These are phyloP conservation scores for Plasmodium fragile DNA, from an alignment of 169 alveolate species.

Conservation along the genomic window DNA sequence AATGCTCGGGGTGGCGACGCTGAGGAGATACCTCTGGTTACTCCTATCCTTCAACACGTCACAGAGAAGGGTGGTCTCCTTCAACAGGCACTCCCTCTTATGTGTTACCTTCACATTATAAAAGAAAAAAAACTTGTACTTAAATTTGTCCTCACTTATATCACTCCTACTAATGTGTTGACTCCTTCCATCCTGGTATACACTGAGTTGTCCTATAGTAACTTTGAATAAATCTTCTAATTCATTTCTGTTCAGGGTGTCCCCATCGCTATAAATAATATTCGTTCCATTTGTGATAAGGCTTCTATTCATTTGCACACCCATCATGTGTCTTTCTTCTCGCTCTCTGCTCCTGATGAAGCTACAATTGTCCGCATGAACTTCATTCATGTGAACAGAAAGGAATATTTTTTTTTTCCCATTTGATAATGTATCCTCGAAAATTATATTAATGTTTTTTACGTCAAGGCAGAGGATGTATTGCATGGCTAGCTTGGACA, in stretches of 20 bases:
- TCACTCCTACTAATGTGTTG: slow-evolving; percentile 20
- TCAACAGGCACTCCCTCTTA: slow-evolving; percentile 24
- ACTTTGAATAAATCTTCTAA: background rate
- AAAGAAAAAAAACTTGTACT: slow-evolving; percentile 43
- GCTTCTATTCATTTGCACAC: background rate
- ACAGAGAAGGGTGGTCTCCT: background rate
- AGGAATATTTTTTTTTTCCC: slow-evolving; percentile 2
- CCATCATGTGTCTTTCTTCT: background rate
- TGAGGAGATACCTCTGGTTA: background rate
- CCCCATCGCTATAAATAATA: background rate
- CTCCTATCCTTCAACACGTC: background rate
- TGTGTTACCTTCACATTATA: slow-evolving; percentile 51
- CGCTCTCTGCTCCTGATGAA: slow-evolving; percentile 1
- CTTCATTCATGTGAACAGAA: background rate
- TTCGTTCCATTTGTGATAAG: background rate
- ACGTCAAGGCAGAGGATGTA: slow-evolving; percentile 7
- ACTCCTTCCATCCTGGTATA: slow-evolving; percentile 21
- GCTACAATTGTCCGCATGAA: slow-evolving; percentile 17
- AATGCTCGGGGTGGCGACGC: background rate
- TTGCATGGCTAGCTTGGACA: background rate
- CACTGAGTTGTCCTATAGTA: background rate
- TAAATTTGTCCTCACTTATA: background rate
- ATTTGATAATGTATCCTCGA: slow-evolving; percentile 21
- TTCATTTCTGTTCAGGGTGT: background rate
- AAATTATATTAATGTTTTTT: slow-evolving; percentile 25